Conservation (phyloP, 345 rosid species). For the Hypericum perforatum region DNA sequence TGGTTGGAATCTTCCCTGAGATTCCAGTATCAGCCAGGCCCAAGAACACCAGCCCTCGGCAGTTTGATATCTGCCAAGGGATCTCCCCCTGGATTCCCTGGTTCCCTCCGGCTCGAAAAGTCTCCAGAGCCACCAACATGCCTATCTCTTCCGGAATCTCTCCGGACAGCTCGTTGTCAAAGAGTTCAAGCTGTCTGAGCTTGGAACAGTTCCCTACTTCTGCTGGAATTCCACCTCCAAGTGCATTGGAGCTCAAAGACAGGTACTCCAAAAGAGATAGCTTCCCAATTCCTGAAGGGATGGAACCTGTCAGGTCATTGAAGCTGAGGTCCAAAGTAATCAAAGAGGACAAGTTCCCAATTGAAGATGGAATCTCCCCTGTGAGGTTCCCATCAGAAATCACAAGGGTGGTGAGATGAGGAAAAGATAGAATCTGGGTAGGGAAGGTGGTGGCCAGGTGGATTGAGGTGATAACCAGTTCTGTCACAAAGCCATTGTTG, state of each 20-base stretch:
- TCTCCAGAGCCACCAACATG: slow-evolving; percentile 27
- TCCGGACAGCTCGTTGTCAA: slow-evolving; percentile 53
- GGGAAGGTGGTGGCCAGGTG: slow-evolving; percentile 42
- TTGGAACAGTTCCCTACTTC: slow-evolving; percentile 42
- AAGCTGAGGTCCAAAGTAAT: slow-evolving; percentile 49
- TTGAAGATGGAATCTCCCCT: slow-evolving; percentile 39
- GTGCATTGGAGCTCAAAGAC: slow-evolving; percentile 37
- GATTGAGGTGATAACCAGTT: slow-evolving; percentile 30
- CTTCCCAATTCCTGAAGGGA: slow-evolving; percentile 45
- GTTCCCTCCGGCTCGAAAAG: slow-evolving; percentile 58
- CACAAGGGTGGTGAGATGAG: slow-evolving; percentile 34
- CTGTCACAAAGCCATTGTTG: slow-evolving; percentile 29
- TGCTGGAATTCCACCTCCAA: slow-evolving; percentile 36
- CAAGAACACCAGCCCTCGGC: slow-evolving; percentile 30
- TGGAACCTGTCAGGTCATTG: slow-evolving; percentile 40
- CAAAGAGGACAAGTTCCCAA: slow-evolving; percentile 43
- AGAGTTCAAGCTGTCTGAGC: slow-evolving; percentile 43
- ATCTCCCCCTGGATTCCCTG: slow-evolving; percentile 44
- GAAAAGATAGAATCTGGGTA: slow-evolving; percentile 32
- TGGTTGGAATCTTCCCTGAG: slow-evolving; percentile 44
- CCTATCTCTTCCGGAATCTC: slow-evolving; percentile 48
- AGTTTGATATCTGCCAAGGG: slow-evolving; percentile 48
- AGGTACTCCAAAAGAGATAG: slow-evolving; percentile 27
- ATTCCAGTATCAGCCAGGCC: slow-evolving; percentile 67
- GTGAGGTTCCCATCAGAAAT: slow-evolving; percentile 45